A percentile compares a stretch with the other conserved stretches of the same genome.
These are phyloP conservation scores for Polytrichum formosum DNA, from an alignment of 225 moss, liverwort and hornwort genomes.

Conservation along the genomic window DNA sequence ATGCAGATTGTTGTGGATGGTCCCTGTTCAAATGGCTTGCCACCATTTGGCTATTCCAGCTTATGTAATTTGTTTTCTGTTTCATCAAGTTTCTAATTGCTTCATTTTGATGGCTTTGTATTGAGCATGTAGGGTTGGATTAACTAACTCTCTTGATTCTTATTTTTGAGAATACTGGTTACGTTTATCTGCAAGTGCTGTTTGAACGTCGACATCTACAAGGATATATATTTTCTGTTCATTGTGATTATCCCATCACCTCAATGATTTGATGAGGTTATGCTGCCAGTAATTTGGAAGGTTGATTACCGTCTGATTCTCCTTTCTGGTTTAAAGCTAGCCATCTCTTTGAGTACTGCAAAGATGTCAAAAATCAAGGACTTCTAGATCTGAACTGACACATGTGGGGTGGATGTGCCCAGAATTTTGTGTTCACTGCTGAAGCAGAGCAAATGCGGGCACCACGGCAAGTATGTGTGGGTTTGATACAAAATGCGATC, in stretches of 20 bases:
- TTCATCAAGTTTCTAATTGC: no score
- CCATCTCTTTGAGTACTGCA: not conserved
- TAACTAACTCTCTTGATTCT: no score
- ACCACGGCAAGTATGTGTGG: conserved; percentile 61
- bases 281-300: not conserved
- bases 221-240: not conserved
- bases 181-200: no score
- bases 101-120: no score
- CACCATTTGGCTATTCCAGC: no score
- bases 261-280: not conserved
- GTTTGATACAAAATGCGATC: conserved; percentile 82
- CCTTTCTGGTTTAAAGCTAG: not conserved
- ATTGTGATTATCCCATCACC: not conserved
- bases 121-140: no score
- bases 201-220: no score
- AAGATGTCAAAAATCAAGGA: not conserved
- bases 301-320: not conserved
- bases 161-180: no score
- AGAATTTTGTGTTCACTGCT: conserved; percentile 77
- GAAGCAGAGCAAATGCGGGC: conserved; percentile 77
- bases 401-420: conserved; percentile 9
- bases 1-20: no score
- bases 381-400: no score
- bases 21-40: no score
- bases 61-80: no score